Base-by-base conservation (phyloP, 2,329 filamentous ascomycete species). In the Elsinoe perseae region DNA sequence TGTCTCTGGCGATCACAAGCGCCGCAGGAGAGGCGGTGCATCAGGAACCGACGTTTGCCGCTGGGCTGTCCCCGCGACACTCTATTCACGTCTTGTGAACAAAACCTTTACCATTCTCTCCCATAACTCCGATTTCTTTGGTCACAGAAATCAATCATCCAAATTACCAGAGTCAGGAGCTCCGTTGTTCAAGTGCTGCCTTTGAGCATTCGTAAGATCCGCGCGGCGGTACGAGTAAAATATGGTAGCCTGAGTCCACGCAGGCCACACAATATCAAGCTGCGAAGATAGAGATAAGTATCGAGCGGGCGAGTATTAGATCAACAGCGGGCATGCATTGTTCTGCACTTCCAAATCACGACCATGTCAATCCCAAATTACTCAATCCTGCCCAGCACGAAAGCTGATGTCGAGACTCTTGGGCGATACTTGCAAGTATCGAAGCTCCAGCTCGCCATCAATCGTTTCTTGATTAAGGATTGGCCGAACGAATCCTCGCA, bases 1-100 rank as follows among this genome's bases (percentile, higher is more conserved):
- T 52, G 48, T 36, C 30, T 52, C 48, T 34, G 28, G 30, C 30
- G 48, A 52, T 52, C 48, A 52, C 48, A 34, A 36, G 48, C 48
- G 28, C 48, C 28, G 25, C 25, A 18, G 25, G 18, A 20, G 28
- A 20, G 28, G 48, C 20, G 48, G 48, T 32, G 48, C 48, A 50
- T 21, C 30, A 28, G 18, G 28, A 52, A 32, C 48, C 48, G 48
- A 34, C 25, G 48, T 21, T 52, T 52, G 48, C 48, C 48, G 48
- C 25, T 30, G 25, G 16, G 25, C 6, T 12, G 12, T 30, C 14
- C 21, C 3, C 44, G 18, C 4, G 16, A 10, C 2, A 5, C 9
- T 9, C 21, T 43, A 23, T 42, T 10, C 40, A 44, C 18, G 10
- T 44, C 25, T 25, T 50, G 8, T 27, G 43, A 20, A 25, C 21